phyloP scores from a whole-genome alignment of 441 rosid species.

The Adansonia rubrostipa region DNA sequence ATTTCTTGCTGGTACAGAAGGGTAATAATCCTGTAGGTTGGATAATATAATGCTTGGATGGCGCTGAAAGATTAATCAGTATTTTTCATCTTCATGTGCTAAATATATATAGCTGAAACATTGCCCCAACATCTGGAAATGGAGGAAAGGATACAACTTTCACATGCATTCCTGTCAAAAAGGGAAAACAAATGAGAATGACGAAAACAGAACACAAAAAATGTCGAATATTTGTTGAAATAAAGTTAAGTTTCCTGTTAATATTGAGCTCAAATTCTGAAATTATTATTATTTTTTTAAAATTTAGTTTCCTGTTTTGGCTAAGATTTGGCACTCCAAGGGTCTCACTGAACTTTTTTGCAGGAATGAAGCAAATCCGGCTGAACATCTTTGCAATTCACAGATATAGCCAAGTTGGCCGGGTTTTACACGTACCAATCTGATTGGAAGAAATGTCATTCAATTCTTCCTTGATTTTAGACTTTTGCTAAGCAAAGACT shows the following conservation, averaged over 20 bases:
- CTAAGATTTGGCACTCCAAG: not conserved
- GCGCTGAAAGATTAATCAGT: not conserved
- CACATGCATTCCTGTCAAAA: not conserved
- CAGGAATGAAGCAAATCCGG: conserved; percentile 19
- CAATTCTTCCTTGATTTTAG: not conserved
- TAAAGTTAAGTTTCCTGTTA: not conserved
- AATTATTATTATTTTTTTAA: not conserved
- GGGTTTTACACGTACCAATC: not conserved
- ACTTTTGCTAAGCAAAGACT: conserved; percentile 5
- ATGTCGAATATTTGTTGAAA: conserved; percentile 9
- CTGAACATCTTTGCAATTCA: not conserved
- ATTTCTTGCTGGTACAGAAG: conserved; percentile 10
- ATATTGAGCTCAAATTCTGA: conserved; percentile 1
- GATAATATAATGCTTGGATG: not conserved
- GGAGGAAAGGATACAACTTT: conserved; percentile 5
- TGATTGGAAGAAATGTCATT: not conserved
- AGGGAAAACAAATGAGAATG: not conserved
- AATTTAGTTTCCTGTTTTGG: too few species aligned
- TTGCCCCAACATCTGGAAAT: not conserved
- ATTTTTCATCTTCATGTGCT: not conserved
- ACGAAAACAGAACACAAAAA: not conserved
- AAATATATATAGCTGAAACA: not conserved
- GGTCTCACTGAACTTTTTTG: not conserved
- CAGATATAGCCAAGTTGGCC: conserved; percentile 3
- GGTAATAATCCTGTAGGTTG: not conserved